Evolutionary conservation across 257 asterid species (phyloP).

Genomic region (Solanum medicagineum): DNA sequence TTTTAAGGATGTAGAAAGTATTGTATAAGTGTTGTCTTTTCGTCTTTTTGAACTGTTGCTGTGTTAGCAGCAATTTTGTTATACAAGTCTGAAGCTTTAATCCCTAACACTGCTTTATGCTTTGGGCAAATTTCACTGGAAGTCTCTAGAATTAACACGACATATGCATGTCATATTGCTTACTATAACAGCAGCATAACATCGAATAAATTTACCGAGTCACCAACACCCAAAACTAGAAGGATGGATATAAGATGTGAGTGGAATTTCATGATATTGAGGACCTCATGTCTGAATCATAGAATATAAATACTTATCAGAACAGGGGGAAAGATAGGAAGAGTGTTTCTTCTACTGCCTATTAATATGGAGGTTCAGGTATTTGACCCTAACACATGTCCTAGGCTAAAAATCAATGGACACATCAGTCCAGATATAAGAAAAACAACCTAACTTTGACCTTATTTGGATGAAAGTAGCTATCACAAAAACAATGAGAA

Average conservation of each 20-base stretch:
- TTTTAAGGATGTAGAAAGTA: background rate
- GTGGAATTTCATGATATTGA: conserved; percentile 48
- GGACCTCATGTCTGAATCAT: conserved; percentile 50
- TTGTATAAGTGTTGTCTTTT: background rate
- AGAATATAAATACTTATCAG: background rate
- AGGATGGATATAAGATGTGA: conserved; percentile 70
- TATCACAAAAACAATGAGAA: background rate
- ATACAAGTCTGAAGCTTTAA: background rate
- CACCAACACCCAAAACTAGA: conserved; percentile 45
- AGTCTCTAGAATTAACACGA: background rate
- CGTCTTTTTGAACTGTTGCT: background rate
- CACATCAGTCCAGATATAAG: background rate
- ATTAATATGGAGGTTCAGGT: background rate
- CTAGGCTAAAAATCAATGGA: background rate
- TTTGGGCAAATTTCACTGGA: background rate
- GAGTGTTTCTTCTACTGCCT: background rate
- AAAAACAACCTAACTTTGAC: background rate
- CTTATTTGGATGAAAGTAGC: background rate
- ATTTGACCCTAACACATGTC: background rate
- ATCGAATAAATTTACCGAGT: conserved; percentile 40
- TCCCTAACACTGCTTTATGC: background rate
- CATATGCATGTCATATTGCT: background rate
- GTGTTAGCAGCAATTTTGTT: background rate
- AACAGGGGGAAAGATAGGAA: background rate
- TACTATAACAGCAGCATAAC: background rate